A percentile compares a stretch with the other conserved stretches of the same genome.
Evolutionary conservation across 208 protist species (phyloP).

Genomic region (Trypanosoma vivax): DNA sequence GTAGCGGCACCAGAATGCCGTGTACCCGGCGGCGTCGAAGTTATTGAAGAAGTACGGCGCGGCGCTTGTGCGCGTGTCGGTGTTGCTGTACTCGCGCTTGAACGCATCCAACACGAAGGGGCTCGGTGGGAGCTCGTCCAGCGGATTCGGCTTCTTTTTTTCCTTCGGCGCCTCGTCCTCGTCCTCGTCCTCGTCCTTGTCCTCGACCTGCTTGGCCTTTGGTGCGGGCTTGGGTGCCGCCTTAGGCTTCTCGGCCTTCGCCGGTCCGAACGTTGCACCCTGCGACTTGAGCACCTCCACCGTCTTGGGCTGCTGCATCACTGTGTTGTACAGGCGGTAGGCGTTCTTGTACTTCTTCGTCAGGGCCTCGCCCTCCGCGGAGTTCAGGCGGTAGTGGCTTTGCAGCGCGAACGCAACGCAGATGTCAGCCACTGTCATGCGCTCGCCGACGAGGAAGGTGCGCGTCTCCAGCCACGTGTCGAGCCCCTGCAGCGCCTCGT

Average conservation of each 20-base stretch:
- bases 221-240: slow-evolving; percentile 8
- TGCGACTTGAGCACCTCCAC: slow-evolving; percentile 45
- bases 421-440: slow-evolving; percentile 76
- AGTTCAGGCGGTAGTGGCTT: slow-evolving; percentile 37
- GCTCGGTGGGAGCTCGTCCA: slow-evolving; percentile 41
- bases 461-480: slow-evolving; percentile 72
- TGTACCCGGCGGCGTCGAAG: slow-evolving; percentile 62
- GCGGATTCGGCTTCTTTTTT: slow-evolving; percentile 65
- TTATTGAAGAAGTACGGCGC: slow-evolving; percentile 66
- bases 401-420: slow-evolving; percentile 57
- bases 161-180: slow-evolving; percentile 40
- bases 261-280: slow-evolving; percentile 44
- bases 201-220: slow-evolving; percentile 6
- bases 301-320: slow-evolving; percentile 71
- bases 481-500: slow-evolving; percentile 51
- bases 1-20: slow-evolving; percentile 68
- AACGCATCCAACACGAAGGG: slow-evolving; percentile 65
- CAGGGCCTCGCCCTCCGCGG: slow-evolving; percentile 36
- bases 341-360: slow-evolving; percentile 52
- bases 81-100: slow-evolving; percentile 79
- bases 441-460: slow-evolving; percentile 83
- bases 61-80: slow-evolving; percentile 59
- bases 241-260: slow-evolving; percentile 33
- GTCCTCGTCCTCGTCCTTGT: slow-evolving; percentile 31
- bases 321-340: slow-evolving; percentile 72